Conservation (phyloP, 345 rosid species). For the Gossypium raimondii region DNA sequence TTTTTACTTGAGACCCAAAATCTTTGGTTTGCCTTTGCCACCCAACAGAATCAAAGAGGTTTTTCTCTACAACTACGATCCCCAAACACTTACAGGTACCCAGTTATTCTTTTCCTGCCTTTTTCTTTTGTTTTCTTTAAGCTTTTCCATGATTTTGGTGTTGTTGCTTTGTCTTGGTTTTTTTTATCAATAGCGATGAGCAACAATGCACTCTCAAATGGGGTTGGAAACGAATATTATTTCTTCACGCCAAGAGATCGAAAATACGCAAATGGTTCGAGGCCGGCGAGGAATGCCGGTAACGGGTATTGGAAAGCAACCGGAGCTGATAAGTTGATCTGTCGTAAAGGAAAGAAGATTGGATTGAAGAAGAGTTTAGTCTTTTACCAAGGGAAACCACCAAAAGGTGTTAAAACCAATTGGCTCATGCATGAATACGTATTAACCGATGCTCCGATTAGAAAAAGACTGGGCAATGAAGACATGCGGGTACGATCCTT, state of each 20-base stretch:
- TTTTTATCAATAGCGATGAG: not conserved
- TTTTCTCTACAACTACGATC: not conserved
- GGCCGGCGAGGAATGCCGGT: not conserved
- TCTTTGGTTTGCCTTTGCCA: not conserved
- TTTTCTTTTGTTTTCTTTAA: too few species aligned
- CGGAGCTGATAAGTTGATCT: not conserved
- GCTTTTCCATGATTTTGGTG: too few species aligned
- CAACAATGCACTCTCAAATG: not conserved
- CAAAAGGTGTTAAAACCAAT: not conserved
- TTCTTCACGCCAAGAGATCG: not conserved
- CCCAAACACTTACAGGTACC: not conserved
- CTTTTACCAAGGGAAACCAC: not conserved
- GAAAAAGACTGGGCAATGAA: not conserved
- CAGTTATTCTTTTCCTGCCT: not conserved
- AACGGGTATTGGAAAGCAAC: not conserved
- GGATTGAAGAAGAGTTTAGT: not conserved
- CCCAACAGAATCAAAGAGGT: not conserved
- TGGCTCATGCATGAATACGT: not conserved
- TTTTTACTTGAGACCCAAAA: not conserved
- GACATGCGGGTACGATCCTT: not conserved
- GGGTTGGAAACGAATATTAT: not conserved
- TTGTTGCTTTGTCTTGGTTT: too few species aligned
- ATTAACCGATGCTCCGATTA: not conserved
- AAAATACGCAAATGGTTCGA: not conserved
- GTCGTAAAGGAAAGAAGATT: not conserved